Evolutionary conservation across 805 yeast species (phyloP), one percentile per base, ranked within the genome.

Genomic region (Candida xyloterini): DNA sequence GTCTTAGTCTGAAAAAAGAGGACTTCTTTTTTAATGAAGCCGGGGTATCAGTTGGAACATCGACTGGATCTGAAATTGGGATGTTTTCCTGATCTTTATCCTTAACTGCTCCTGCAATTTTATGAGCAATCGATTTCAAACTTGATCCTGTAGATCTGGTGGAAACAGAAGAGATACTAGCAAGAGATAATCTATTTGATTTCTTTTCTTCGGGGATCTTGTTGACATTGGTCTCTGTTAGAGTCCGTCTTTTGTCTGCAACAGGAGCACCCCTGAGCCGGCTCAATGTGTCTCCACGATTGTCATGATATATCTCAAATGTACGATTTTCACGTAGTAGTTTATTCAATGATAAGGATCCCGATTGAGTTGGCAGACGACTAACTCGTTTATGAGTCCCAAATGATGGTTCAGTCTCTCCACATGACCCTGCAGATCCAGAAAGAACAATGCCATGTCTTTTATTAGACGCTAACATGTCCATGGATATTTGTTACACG

Each of bases 1-100:
- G 62, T 40, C 53, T 51, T 13, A 59, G 48, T 21, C 54, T 43
- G 31, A 53, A 49, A 22, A 43, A 46, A 3, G 60, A 55, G 10
- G 41, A 34, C 30, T 51, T 52, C 38, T 52, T 55, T 29, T 51
- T 52, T 35, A 48, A 21, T 4, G n/a, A 23, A 23, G 25, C n/a
- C 7, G 10, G 25, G 25, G 25, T 23, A 21, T 44, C 43, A 7
- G 39, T 27, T 8, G 30, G 18, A 16, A 16, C 16, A 7, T 35
- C 21, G 11, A 29, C 26, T 13, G 9, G 14, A 7, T 16, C 29
- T 18, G n/a, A 16, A 18, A n/a, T 10, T 14, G 32, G n/a, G 8
- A 23, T 4, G n/a, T 15, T 29, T 29, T 29, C 15, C 20, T 23
- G 36, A 11, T 21, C 30, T 25, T 41, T 38, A 27, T 33, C 34